Evolutionary conservation across 2,329 filamentous ascomycete genomes (phyloP).

Genomic region (Nigrograna mackinnonii): DNA sequence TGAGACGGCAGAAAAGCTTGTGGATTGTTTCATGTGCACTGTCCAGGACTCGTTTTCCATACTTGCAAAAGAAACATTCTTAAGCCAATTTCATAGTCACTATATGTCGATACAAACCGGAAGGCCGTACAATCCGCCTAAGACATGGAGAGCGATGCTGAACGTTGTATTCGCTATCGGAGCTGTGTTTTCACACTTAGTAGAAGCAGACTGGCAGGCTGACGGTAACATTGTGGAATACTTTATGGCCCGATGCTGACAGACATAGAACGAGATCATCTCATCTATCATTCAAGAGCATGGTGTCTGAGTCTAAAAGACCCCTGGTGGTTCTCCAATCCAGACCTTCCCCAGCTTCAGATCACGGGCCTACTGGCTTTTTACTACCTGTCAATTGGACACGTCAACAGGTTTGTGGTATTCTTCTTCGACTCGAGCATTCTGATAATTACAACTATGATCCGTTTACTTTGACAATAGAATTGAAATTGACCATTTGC

Average conservation of each 20-base stretch:
- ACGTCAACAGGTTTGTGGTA: conserved; percentile 41
- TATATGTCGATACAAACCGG: conserved; percentile 20
- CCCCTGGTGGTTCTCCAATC: conserved; percentile 25
- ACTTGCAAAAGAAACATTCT: conserved; percentile 32
- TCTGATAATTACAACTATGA: no score
- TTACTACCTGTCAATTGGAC: conserved; percentile 44
- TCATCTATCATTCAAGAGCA: conserved; percentile 42
- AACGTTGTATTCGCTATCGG: conserved; percentile 48
- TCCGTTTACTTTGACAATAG: background rate
- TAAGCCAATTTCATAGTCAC: conserved; percentile 34
- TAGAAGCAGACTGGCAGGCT: conserved; percentile 22
- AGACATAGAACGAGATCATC: conserved; percentile 28
- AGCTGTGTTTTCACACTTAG: conserved; percentile 36
- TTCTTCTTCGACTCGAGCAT: no score
- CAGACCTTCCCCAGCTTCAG: conserved; percentile 43
- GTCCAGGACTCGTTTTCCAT: conserved; percentile 33
- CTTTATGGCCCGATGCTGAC: background rate
- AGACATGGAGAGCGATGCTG: conserved; percentile 41
- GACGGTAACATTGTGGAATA: conserved; percentile 12
- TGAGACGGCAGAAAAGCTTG: conserved; percentile 24
- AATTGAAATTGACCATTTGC: no score
- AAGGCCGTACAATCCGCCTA: conserved; percentile 12
- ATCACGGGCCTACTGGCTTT: conserved; percentile 39
- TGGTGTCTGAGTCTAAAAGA: conserved; percentile 30
- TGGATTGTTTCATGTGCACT: conserved; percentile 33